A percentile compares a stretch with the other conserved stretches of the same genome.
Evolutionary conservation across 2,329 filamentous ascomycete species (phyloP).

Genomic region (Xylaria sp.): DNA sequence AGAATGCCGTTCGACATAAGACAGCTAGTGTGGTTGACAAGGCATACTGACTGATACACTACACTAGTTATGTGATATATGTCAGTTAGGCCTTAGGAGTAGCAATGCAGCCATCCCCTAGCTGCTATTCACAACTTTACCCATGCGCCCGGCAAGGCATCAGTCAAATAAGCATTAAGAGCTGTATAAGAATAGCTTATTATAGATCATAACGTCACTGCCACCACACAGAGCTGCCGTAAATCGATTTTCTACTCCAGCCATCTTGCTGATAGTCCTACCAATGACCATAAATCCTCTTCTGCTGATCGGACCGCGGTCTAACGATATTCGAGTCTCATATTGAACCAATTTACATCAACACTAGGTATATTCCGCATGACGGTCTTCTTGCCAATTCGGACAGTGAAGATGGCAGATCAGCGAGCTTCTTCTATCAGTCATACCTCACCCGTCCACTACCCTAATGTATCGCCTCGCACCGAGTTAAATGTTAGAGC

Average conservation of each 20-base stretch:
- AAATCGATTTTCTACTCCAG: not conserved
- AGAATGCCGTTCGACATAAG: too few relatives aligned
- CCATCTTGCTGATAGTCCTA: not conserved
- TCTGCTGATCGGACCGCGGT: not conserved
- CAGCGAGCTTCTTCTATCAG: conserved; percentile 18
- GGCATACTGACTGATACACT: too few relatives aligned
- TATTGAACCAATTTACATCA: not conserved
- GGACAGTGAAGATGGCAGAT: conserved; percentile 29
- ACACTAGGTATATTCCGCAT: not conserved
- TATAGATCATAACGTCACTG: not conserved
- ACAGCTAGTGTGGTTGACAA: too few relatives aligned
- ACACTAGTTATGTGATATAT: too few relatives aligned
- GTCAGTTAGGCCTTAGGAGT: too few relatives aligned
- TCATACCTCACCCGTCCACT: not conserved
- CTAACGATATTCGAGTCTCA: not conserved
- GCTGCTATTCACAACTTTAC: not conserved
- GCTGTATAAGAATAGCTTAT: not conserved
- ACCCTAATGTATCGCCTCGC: conserved; percentile 14
- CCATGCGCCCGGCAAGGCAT: not conserved
- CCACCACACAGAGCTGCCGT: not conserved
- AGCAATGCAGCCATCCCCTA: not conserved
- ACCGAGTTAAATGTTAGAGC: conserved; percentile 28
- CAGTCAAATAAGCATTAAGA: not conserved
- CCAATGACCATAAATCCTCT: not conserved
- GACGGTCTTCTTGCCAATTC: not conserved